phyloP scores from a whole-genome alignment of 345 rosid species.

The Populus simonii region DNA sequence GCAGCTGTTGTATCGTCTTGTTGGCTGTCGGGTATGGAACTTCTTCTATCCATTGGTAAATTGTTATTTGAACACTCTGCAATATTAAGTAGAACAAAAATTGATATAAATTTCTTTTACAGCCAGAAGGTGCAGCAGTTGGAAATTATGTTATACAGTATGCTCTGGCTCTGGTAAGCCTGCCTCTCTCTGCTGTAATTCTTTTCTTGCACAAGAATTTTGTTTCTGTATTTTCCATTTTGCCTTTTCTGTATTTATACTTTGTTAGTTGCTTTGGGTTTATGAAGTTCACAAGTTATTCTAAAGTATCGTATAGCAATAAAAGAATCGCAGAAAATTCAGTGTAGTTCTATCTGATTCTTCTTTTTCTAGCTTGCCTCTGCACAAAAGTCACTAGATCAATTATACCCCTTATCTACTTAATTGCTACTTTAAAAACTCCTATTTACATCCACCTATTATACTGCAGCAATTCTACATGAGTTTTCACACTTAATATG shows the following conservation, averaged over 20 bases:
- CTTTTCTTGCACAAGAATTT: not conserved
- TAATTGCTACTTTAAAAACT: not conserved
- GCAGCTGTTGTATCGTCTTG: slow-evolving; percentile 82
- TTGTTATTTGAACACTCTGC: not conserved
- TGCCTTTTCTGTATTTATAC: not conserved
- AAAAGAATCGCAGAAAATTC: not conserved
- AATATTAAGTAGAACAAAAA: not conserved
- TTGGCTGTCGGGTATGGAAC: slow-evolving; percentile 81
- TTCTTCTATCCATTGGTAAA: not conserved
- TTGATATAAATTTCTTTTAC: slow-evolving; percentile 25
- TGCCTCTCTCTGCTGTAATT: slow-evolving; percentile 5
- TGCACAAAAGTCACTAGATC: not conserved
- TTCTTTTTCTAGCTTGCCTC: not conserved
- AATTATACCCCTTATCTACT: not conserved
- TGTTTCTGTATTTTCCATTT: not conserved
- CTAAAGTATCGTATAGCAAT: not conserved
- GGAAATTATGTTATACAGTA: slow-evolving; percentile 86
- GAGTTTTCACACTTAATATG: not conserved
- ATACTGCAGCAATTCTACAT: not conserved
- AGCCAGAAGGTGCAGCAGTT: slow-evolving; percentile 98
- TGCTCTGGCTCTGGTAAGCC: slow-evolving; percentile 84
- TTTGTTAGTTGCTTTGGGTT: not conserved
- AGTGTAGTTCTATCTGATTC: not conserved
- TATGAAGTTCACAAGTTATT: not conserved
- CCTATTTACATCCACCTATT: not conserved